Percentiles rank a stretch among this genome's conserved stretches.
Conservation (phyloP, 768 basidiomycete genomes). For the Boletus speciosus region DNA sequence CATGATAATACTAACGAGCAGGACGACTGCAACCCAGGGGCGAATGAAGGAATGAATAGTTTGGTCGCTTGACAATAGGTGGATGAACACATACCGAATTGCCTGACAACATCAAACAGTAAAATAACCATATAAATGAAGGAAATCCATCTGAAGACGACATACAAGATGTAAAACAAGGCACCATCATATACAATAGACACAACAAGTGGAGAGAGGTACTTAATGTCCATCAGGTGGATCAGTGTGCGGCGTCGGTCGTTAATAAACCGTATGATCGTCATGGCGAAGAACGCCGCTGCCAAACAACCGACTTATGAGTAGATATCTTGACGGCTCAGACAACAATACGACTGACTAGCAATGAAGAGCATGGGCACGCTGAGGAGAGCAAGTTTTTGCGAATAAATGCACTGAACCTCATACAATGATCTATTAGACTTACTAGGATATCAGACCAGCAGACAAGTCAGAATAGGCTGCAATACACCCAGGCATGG, state of each 20-base stretch:
- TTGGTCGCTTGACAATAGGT: neutral
- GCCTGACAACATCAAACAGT: neutral
- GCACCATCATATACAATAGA: neutral
- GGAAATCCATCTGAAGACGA: neutral
- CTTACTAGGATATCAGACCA: neutral
- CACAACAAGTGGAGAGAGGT: neutral
- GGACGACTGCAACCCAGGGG: neutral
- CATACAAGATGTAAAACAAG: neutral
- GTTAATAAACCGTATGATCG: neutral
- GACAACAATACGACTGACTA: neutral
- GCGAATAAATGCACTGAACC: no score
- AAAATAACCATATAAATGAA: neutral
- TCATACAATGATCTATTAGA: neutral
- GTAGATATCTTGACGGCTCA: neutral
- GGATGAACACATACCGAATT: neutral
- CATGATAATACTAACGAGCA: neutral
- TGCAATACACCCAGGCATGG: neutral
- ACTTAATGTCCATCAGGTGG: neutral
- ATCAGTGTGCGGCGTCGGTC: accelerated
- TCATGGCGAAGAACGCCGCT: neutral
- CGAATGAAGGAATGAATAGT: neutral
- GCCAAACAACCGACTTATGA: neutral
- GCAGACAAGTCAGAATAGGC: neutral
- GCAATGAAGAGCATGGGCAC: neutral
- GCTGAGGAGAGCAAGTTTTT: neutral